Conservation (phyloP, 1,139 yeast genomes). For the Oligophagozyma castellii region DNA sequence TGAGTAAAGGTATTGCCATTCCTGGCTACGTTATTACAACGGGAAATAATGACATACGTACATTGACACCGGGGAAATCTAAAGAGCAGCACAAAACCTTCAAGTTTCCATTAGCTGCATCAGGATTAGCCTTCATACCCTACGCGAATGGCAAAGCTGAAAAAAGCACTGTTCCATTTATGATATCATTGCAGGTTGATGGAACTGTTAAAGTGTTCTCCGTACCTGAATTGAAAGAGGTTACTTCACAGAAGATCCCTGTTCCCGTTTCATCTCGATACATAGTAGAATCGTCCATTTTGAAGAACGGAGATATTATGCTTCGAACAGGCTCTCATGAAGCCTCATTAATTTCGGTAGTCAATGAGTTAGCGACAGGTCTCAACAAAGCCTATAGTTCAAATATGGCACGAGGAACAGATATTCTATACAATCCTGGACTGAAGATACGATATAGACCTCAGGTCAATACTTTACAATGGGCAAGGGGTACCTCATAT, state of each 20-base stretch:
- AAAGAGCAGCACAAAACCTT: slow-evolving; percentile 46
- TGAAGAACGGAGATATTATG: slow-evolving; percentile 63
- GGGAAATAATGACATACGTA: slow-evolving; percentile 50
- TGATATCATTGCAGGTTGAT: slow-evolving; percentile 29
- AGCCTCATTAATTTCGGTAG: slow-evolving; percentile 38
- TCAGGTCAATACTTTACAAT: slow-evolving; percentile 60
- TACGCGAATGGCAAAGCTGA: slow-evolving; percentile 13
- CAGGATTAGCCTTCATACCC: slow-evolving; percentile 39
- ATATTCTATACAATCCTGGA: slow-evolving; percentile 44
- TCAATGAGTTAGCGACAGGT: slow-evolving; percentile 26
- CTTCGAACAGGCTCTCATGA: slow-evolving; percentile 45
- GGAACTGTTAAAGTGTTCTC: slow-evolving; percentile 34
- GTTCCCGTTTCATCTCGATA: slow-evolving; percentile 29
- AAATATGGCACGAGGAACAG: slow-evolving; percentile 22
- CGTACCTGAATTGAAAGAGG: slow-evolving; percentile 41
- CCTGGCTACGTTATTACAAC: slow-evolving; percentile 51
- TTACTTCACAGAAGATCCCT: slow-evolving; percentile 31
- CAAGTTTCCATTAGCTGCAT: slow-evolving; percentile 38
- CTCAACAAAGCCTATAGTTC: slow-evolving; percentile 16
- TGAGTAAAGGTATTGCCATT: slow-evolving; percentile 48
- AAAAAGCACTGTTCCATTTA: slow-evolving; percentile 28
- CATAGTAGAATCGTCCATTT: slow-evolving; percentile 34
- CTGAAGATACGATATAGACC: slow-evolving; percentile 69
- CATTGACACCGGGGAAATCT: slow-evolving; percentile 45
- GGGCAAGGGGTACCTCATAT: slow-evolving; percentile 70